Base-by-base conservation (phyloP, 2,329 filamentous ascomycete genomes). In the Fusarium ramigenum region DNA sequence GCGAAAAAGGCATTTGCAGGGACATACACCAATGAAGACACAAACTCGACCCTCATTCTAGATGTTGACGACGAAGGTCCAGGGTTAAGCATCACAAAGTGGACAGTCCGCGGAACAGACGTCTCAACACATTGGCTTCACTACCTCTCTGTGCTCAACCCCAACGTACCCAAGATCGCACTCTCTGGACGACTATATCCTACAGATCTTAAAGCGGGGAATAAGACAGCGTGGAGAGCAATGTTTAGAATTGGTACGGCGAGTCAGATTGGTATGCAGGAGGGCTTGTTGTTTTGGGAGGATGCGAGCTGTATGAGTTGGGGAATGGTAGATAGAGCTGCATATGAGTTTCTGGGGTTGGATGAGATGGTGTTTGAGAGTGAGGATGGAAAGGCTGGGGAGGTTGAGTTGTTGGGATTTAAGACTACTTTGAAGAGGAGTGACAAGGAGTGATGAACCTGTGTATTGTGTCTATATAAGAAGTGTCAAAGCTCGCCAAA, bases 361-460 rank as follows among this genome's bases (percentile, higher is more conserved):
- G 66, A 68, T 25, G 63, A 63, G 39, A 21, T 69, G 43, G 37
- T 69, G 15, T 69, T 69, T 47, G 14, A 19, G 19, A 50, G 37
- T 30, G 42, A 67, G 11, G 28, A 16, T 1, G 63, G 63, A 7
- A 52, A 2, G 10, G 30, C 52, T 1, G 32, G 7, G 2, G 14
- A 30, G 0, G 44, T 63, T 9, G 66, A 69, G 18, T 30, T 69
- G 30, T 2, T 69, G 30, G 63, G 66, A 18, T 69, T 69, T 4
- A 46, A 46, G 32, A 62, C 49, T 4, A 49, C 47, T 2, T 8
- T 68, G 47, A 19, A 28, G 44, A 60, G 37, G 37, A 32, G n/a
- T 37, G 30, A 19, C 0, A 53, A 19, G 23, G 21, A 9, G 1
- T 5, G 23, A 28, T 32, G 23, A 14, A 12, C 0, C 7, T 19